These are phyloP conservation scores for Cryptococcus floricola DNA, from an alignment of 1,284 basidiomycete species.

Conservation along the genomic window DNA sequence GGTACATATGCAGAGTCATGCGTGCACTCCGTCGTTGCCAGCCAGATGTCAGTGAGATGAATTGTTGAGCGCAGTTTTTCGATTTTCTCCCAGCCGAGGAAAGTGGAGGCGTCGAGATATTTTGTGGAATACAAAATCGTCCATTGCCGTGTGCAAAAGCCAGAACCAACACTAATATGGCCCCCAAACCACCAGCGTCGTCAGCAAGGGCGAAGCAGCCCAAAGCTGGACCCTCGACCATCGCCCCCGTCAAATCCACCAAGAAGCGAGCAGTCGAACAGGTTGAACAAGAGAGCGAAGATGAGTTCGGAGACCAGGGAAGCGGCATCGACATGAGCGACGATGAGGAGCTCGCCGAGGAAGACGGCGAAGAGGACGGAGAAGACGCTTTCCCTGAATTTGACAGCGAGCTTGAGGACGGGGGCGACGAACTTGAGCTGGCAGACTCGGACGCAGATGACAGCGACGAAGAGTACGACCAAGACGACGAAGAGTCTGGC, in stretches of 20 bases:
- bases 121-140: neutral
- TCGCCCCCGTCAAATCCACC: neutral
- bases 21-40: too few relatives aligned
- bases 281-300: conserved; percentile 25
- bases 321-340: conserved; percentile 40
- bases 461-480: conserved; percentile 49
- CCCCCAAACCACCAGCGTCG: conserved; percentile 9
- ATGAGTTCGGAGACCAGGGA: conserved; percentile 28
- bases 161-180: conserved; percentile 7
- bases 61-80: neutral
- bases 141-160: neutral
- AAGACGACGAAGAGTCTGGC: conserved; percentile 43
- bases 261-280: conserved; percentile 25
- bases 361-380: conserved; percentile 40
- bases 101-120: conserved; percentile 10
- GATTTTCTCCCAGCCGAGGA: neutral
- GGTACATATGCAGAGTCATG: too few relatives aligned
- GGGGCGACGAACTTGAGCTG: conserved; percentile 37
- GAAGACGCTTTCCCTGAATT: conserved; percentile 27
- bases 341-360: conserved; percentile 29
- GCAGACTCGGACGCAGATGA: conserved; percentile 55
- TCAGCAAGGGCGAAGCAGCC: conserved; percentile 8
- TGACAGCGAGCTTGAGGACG: conserved; percentile 38
- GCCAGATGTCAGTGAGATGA: too few relatives aligned
- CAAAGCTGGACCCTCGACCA: conserved; percentile 25